Base-by-base conservation (phyloP, 192 early-diverging fungal species). In the Coemansia sp. region DNA sequence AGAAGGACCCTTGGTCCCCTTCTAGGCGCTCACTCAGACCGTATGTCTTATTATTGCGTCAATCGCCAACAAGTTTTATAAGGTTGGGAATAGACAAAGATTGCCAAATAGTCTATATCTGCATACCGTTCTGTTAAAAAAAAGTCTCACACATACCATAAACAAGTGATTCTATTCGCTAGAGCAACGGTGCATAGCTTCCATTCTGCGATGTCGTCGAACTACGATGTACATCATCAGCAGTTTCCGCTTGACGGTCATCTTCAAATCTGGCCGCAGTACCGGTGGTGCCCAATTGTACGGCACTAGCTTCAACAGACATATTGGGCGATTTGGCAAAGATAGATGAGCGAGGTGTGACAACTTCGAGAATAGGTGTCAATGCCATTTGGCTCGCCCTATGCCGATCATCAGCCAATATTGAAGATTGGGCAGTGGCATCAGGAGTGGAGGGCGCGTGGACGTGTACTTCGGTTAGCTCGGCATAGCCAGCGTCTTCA, bases 341-440 rank as follows among this genome's bases (percentile, higher is more conserved):
- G 36, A 68, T 59, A 3, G 67, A 42, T 13, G 67, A 68, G 7
- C 67, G 67, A 9, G 67, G 67, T n/a, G 67, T 68, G 24, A 54
- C 67, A 1, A 42, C 67, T 16, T 68, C 67, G 12, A 68, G 51
- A 33, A 68, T 68, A 20, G 67, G 67, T 10, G 67, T 68, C 67
- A 68, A 33, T 9, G 57, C 57, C 57, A 60, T 60, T 16, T 60
- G 57, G 29, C 57, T 60, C 16, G 16, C 13, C 29, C 57, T 33
- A 36, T 13, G 54, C n/a, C 54, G 27, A 31, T 31, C 54, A 57
- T 57, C 29, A 31, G 54, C 24, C 22, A 31, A 11, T 6, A 31
- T 13, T 16, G 54, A n/a, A 12, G 24, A 15, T 13, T 57, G 54
- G 29, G 22, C 54, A 16, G 54, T 22, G 29, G 54, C 27, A 16